These are phyloP conservation scores for Antitrichia curtipendula DNA, from an alignment of 225 moss, liverwort and hornwort species.

Conservation along the genomic window DNA sequence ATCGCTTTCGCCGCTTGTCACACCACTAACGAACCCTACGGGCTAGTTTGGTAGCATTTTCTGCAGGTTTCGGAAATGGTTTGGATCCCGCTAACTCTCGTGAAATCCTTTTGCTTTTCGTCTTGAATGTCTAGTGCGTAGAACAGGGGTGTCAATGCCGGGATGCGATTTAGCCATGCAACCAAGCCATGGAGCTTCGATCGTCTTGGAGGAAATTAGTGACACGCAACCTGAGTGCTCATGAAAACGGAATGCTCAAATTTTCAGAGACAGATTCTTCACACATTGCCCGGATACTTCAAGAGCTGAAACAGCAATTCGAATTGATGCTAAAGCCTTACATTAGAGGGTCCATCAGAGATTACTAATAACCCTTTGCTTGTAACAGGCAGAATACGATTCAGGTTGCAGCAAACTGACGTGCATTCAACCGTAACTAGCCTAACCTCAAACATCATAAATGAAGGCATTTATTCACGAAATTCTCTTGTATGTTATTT, in stretches of 20 bases:
- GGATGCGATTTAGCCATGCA: background rate
- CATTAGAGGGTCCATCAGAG: background rate
- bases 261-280: background rate
- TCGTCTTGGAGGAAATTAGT: background rate
- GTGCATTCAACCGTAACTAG: background rate
- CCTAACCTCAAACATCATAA: background rate
- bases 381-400: background rate
- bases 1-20: conserved; percentile 18
- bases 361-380: background rate
- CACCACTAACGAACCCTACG: background rate
- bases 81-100: background rate
- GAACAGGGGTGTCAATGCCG: background rate
- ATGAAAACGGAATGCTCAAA: background rate
- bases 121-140: background rate
- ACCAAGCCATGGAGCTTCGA: background rate
- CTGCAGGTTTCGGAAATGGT: background rate
- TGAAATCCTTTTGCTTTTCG: background rate
- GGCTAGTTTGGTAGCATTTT: background rate
- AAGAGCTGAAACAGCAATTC: background rate
- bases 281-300: background rate
- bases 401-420: background rate
- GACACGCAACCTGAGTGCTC: background rate
- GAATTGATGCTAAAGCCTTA: background rate
- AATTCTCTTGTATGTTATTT: background rate
- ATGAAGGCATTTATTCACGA: background rate